Evolutionary conservation across 2,329 filamentous ascomycete species (phyloP).

Genomic region (Sarocladium strictum): DNA sequence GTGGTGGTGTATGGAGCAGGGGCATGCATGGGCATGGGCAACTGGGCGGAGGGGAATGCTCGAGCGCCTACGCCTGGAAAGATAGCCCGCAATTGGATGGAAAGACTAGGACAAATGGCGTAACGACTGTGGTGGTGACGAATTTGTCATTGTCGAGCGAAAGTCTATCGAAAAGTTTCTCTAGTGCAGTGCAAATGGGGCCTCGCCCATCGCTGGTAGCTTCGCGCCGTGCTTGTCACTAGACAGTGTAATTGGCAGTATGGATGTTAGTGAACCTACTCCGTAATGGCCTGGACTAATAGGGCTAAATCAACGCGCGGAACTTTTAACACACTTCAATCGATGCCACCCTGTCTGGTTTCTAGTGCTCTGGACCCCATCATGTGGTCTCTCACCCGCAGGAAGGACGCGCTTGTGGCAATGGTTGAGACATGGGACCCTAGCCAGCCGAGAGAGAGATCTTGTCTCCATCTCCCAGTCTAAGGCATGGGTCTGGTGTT

Average conservation of each 20-base stretch:
- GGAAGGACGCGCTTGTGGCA: not conserved
- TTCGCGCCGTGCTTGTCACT: not conserved
- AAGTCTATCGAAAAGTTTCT: not conserved
- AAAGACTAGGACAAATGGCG: not conserved
- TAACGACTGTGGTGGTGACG: not conserved
- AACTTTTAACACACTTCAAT: not conserved
- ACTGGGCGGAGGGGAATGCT: not conserved
- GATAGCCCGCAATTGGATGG: too few species aligned
- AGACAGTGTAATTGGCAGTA: not conserved
- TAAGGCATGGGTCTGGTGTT: not conserved
- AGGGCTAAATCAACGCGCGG: not conserved
- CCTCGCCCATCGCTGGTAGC: not conserved
- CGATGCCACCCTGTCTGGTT: not conserved
- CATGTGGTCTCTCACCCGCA: not conserved
- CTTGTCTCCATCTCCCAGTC: not conserved
- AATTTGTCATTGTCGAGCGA: conserved; percentile 1
- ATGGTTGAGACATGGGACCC: not conserved
- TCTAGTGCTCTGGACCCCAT: not conserved
- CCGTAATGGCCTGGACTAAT: not conserved
- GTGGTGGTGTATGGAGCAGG: not conserved
- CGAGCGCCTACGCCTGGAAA: too few species aligned
- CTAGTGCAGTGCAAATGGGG: not conserved
- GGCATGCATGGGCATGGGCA: not conserved
- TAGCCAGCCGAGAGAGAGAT: conserved; percentile 5
- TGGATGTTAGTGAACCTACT: not conserved